These are phyloP conservation scores for Juglanconis oblonga DNA, from an alignment of 2,329 filamentous ascomycete species.

Conservation along the genomic window DNA sequence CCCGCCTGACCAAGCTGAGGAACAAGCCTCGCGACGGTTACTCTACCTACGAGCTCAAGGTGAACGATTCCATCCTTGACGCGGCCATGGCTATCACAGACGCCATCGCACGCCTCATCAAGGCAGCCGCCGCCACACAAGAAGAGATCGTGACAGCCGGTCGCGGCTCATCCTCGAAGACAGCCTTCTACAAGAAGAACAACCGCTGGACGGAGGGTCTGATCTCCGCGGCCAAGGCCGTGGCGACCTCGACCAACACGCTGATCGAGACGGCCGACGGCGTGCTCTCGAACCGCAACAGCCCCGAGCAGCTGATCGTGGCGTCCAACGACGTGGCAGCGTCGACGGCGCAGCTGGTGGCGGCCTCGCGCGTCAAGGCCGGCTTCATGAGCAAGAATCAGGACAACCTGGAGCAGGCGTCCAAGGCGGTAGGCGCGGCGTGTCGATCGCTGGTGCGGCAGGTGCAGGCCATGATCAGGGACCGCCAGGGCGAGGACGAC, in stretches of 20 bases:
- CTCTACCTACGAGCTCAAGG: constrained; percentile 92
- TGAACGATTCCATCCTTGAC: constrained; percentile 92
- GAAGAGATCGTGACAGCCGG: constrained; percentile 96
- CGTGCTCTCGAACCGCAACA: constrained; percentile 87
- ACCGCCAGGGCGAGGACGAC: constrained; percentile 79
- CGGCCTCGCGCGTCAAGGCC: constrained; percentile 92
- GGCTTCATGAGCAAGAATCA: constrained; percentile 98
- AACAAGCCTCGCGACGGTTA: constrained; percentile 96
- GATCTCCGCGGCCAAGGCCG: constrained; percentile 95
- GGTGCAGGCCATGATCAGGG: constrained; percentile 90
- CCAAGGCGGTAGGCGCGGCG: constrained; percentile 86
- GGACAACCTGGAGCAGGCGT: constrained; percentile 84
- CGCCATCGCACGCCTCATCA: constrained; percentile 91
- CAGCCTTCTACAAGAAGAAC: constrained; percentile 99
- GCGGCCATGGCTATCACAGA: constrained; percentile 91
- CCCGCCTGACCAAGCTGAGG: constrained; percentile 84
- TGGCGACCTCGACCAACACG: constrained; percentile 88
- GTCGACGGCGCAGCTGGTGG: constrained; percentile 93
- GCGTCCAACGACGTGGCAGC: constrained; percentile 96
- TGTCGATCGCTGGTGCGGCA: constrained; percentile 87
- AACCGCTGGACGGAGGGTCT: constrained; percentile 98
- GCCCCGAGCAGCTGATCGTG: constrained; percentile 94
- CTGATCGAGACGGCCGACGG: constrained; percentile 98
- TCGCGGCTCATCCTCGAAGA: constrained; percentile 79
- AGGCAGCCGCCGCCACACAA: constrained; percentile 88